phyloP scores from a whole-genome alignment of 495 filamentous ascomycete genomes.

The Neurospora discreta region DNA sequence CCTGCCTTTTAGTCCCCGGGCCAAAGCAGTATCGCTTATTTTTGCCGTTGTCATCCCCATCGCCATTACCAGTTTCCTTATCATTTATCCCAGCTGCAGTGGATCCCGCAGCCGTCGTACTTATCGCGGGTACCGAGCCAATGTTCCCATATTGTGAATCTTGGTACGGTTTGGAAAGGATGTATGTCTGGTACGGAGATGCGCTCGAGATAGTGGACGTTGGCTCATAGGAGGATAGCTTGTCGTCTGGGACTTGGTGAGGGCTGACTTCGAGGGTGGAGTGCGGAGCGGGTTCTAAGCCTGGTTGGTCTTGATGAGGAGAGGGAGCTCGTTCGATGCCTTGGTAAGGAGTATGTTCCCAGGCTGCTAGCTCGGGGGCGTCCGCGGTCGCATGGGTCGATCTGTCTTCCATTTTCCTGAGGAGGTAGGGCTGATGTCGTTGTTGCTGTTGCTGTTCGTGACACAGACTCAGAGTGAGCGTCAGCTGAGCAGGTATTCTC shows the following conservation, averaged over 20 bases:
- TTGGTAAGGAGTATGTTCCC: not conserved
- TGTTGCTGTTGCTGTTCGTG: not conserved
- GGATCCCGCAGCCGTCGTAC: not conserved
- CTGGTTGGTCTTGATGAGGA: not conserved
- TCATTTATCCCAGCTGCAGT: not conserved
- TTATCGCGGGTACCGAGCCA: not conserved
- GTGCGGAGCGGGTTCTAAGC: not conserved
- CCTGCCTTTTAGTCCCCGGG: constrained; percentile 1
- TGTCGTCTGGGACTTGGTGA: not conserved
- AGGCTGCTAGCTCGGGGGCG: not conserved
- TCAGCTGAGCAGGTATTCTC: not conserved
- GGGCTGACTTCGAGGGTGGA: not conserved
- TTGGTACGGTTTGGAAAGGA: not conserved
- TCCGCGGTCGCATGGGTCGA: not conserved
- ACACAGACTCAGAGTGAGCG: not conserved
- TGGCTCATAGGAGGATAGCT: not conserved
- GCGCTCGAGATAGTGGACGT: not conserved
- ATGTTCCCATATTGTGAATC: not conserved
- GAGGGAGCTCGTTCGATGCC: not conserved
- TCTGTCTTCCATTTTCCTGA: not conserved
- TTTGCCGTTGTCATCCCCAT: not conserved
- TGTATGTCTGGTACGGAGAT: not conserved
- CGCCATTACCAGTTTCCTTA: not conserved
- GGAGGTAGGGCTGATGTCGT: not conserved
- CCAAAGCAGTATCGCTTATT: not conserved